phyloP scores from a whole-genome alignment of 1,139 yeast species.

The Nakaseomyces sp. region DNA sequence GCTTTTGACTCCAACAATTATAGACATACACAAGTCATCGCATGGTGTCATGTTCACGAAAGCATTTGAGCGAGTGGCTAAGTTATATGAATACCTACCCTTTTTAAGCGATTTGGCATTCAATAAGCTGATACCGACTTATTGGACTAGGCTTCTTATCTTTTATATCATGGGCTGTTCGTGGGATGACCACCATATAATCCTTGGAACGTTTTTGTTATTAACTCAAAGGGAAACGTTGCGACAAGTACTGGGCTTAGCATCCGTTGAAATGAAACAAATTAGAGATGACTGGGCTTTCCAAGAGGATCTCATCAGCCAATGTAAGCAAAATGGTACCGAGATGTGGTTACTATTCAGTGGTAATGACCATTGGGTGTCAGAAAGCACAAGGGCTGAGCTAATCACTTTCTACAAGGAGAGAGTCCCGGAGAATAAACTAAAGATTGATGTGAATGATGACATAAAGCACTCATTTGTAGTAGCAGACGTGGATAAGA shows the following conservation, averaged over 20 bases:
- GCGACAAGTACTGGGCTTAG: constrained; percentile 45
- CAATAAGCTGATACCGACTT: constrained; percentile 17
- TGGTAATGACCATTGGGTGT: constrained; percentile 52
- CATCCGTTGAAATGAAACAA: constrained; percentile 44
- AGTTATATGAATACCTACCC: constrained; percentile 10
- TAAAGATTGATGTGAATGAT: constrained; percentile 12
- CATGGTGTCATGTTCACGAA: constrained; percentile 39
- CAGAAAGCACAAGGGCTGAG: constrained; percentile 39
- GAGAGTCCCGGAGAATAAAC: constrained; percentile 7
- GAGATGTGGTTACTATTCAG: constrained; percentile 50
- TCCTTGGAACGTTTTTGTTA: constrained; percentile 39
- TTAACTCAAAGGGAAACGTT: constrained; percentile 38
- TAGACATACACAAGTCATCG: constrained; percentile 44
- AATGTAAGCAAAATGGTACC: constrained; percentile 34
- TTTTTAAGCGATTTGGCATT: constrained; percentile 13
- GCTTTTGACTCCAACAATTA: constrained; percentile 52
- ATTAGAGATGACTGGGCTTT: constrained; percentile 33
- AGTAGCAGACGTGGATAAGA: constrained; percentile 14
- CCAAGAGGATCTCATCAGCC: constrained; percentile 38
- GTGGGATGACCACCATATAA: constrained; percentile 25
- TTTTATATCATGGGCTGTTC: constrained; percentile 13
- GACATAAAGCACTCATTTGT: constrained; percentile 22
- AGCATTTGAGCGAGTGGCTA: constrained; percentile 17
- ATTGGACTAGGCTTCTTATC: constrained; percentile 14
- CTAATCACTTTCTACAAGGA: constrained; percentile 36